phyloP scores from a whole-genome alignment of 2,329 filamentous ascomycete species.

The Talaromyces islandicus region DNA sequence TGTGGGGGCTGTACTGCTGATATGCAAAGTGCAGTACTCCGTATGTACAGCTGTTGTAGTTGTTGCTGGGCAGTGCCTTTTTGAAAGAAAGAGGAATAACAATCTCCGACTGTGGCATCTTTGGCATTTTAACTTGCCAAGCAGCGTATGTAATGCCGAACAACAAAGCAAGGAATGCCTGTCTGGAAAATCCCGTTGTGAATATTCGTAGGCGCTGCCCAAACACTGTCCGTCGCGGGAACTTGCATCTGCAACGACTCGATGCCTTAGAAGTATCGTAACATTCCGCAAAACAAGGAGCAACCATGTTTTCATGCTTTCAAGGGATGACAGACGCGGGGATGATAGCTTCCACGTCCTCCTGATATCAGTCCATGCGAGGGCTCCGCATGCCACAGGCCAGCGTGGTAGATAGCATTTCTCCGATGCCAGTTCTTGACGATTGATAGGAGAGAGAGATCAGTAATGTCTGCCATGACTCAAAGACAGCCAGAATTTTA shows the following conservation, averaged over 20 bases:
- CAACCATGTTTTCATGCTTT: neutral
- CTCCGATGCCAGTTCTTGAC: neutral
- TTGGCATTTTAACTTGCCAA: neutral
- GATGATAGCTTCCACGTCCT: neutral
- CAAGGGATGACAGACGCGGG: neutral
- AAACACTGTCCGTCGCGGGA: neutral
- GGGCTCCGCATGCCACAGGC: slow-evolving; percentile 1
- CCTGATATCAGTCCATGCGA: neutral
- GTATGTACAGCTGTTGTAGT: neutral
- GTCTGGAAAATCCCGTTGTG: neutral
- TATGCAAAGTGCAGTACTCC: neutral
- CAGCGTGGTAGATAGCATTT: neutral
- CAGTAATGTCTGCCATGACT: neutral
- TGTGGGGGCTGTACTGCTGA: neutral
- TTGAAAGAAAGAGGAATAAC: neutral
- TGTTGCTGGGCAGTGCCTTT: neutral
- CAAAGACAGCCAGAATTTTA: neutral
- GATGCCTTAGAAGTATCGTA: neutral
- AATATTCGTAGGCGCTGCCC: neutral
- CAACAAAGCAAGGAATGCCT: neutral
- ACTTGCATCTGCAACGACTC: neutral
- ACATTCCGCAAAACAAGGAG: neutral
- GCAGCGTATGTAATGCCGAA: neutral
- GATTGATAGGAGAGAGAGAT: neutral
- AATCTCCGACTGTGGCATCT: neutral